phyloP scores from a whole-genome alignment of 495 filamentous ascomycete genomes.

The Penicillium coffeae region DNA sequence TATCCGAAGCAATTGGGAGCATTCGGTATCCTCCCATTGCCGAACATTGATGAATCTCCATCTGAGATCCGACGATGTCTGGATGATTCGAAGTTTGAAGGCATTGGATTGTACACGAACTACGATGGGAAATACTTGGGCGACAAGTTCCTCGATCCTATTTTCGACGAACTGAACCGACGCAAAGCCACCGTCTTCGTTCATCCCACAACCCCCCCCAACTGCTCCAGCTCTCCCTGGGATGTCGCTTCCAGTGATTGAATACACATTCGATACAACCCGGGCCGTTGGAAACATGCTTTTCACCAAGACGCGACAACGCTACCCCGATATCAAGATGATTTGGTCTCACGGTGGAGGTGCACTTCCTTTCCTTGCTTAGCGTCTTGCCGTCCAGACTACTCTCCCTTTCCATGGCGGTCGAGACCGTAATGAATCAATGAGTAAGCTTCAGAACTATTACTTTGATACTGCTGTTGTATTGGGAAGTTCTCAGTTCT shows the following conservation, averaged over 20 bases:
- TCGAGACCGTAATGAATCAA: conserved; percentile 1
- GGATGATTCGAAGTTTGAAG: conserved; percentile 34
- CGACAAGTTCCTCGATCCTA: conserved; percentile 34
- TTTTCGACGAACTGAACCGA: conserved; percentile 32
- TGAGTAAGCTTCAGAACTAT: conserved; percentile 16
- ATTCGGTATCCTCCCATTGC: conserved; percentile 50
- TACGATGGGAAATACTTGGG: conserved; percentile 49
- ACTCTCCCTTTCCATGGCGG: conserved; percentile 11
- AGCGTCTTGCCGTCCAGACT: conserved; percentile 22
- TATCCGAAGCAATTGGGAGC: conserved; percentile 42
- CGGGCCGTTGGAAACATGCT: conserved; percentile 49
- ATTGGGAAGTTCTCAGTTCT: conserved; percentile 14
- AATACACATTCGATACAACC: conserved; percentile 55
- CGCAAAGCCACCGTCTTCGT: conserved; percentile 44
- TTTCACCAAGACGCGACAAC: conserved; percentile 38
- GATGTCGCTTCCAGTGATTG: conserved; percentile 48
- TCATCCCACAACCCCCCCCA: conserved; percentile 47
- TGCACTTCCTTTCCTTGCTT: conserved; percentile 40
- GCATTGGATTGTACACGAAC: conserved; percentile 46
- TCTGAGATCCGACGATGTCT: conserved; percentile 14
- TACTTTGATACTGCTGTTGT: conserved; percentile 19
- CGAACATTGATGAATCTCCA: conserved; percentile 32
- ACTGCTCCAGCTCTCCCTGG: conserved; percentile 23
- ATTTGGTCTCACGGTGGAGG: conserved; percentile 51
- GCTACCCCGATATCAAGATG: conserved; percentile 41